phyloP scores from a whole-genome alignment of 352 stramenopile genomes.

The Phytopythium chamaehyphon region DNA sequence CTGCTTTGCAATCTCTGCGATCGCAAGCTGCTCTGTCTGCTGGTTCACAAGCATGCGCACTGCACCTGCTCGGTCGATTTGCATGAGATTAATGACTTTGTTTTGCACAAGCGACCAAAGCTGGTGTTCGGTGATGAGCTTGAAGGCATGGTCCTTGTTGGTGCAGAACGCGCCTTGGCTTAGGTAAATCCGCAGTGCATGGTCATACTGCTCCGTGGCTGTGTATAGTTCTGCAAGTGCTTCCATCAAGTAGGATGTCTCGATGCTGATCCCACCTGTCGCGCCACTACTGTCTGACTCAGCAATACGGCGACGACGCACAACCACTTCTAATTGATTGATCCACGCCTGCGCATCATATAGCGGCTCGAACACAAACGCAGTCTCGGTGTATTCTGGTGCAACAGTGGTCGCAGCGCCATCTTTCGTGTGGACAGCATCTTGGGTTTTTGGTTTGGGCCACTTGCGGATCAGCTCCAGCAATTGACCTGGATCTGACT shows the following conservation, averaged over 20 bases:
- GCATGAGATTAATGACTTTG: slow-evolving; percentile 75
- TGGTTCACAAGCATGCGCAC: slow-evolving; percentile 80
- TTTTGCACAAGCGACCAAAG: slow-evolving; percentile 74
- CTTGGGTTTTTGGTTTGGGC: slow-evolving; percentile 62
- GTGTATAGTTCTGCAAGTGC: slow-evolving; percentile 79
- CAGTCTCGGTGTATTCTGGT: slow-evolving; percentile 70
- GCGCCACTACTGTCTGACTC: slow-evolving; percentile 39
- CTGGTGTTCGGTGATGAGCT: slow-evolving; percentile 80
- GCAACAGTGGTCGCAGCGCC: slow-evolving; percentile 19
- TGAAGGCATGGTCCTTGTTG: slow-evolving; percentile 84
- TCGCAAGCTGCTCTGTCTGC: slow-evolving; percentile 69
- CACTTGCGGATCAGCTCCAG: slow-evolving; percentile 80
- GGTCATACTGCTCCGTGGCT: slow-evolving; percentile 74
- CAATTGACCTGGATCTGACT: slow-evolving; percentile 70
- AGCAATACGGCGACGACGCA: slow-evolving; percentile 64
- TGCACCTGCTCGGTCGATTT: slow-evolving; percentile 64
- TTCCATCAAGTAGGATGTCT: slow-evolving; percentile 83
- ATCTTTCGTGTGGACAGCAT: slow-evolving; percentile 15
- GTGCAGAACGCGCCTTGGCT: slow-evolving; percentile 81
- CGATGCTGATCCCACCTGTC: slow-evolving; percentile 40
- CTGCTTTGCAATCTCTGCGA: slow-evolving; percentile 71
- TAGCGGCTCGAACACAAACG: slow-evolving; percentile 65
- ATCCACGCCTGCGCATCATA: slow-evolving; percentile 82
- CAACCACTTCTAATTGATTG: slow-evolving; percentile 73
- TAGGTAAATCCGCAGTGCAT: slow-evolving; percentile 81